Evolutionary conservation across 1,284 basidiomycete genomes (phyloP).

Genomic region (Laetiporus sulphureus): DNA sequence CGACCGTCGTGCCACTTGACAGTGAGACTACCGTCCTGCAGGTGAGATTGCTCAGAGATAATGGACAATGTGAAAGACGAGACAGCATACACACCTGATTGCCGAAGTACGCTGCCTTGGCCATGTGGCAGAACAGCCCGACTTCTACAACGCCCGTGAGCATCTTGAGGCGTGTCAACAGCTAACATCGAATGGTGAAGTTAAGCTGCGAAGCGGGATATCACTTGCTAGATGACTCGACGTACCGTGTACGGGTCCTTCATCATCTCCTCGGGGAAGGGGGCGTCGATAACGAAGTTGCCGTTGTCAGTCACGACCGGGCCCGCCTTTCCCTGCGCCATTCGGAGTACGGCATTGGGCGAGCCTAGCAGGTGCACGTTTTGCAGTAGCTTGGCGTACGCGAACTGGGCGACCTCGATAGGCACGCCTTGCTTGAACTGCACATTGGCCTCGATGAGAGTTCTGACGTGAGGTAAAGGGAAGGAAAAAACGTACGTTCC

Average conservation of each 20-base stretch:
- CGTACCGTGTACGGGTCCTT: slow-evolving; percentile 61
- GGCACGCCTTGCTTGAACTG: slow-evolving; percentile 90
- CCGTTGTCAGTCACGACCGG: slow-evolving; percentile 96
- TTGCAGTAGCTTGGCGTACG: slow-evolving; percentile 81
- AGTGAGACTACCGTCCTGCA: slow-evolving; percentile 50
- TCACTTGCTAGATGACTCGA: slow-evolving; percentile 10
- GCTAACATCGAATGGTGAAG: slow-evolving; percentile 35
- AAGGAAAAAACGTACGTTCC: slow-evolving; percentile 50
- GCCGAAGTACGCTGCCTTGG: slow-evolving; percentile 96
- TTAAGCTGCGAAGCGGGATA: not conserved
- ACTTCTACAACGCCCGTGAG: slow-evolving; percentile 97
- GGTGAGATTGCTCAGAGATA: slow-evolving; percentile 2
- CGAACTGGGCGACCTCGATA: slow-evolving; percentile 95
- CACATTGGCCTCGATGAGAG: not conserved
- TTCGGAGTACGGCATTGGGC: slow-evolving; percentile 65
- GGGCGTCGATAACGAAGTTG: slow-evolving; percentile 92
- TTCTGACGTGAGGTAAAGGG: not conserved
- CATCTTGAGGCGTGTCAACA: slow-evolving; percentile 75
- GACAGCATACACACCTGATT: slow-evolving; percentile 55
- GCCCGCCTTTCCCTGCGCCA: slow-evolving; percentile 83
- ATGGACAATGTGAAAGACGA: not conserved
- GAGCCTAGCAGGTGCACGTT: slow-evolving; percentile 63
- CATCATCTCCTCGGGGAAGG: slow-evolving; percentile 71
- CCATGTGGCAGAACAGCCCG: slow-evolving; percentile 91
- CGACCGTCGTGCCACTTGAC: slow-evolving; percentile 43